phyloP scores from a whole-genome alignment of 1,284 basidiomycete species.

The Naganishia liquefaciens region DNA sequence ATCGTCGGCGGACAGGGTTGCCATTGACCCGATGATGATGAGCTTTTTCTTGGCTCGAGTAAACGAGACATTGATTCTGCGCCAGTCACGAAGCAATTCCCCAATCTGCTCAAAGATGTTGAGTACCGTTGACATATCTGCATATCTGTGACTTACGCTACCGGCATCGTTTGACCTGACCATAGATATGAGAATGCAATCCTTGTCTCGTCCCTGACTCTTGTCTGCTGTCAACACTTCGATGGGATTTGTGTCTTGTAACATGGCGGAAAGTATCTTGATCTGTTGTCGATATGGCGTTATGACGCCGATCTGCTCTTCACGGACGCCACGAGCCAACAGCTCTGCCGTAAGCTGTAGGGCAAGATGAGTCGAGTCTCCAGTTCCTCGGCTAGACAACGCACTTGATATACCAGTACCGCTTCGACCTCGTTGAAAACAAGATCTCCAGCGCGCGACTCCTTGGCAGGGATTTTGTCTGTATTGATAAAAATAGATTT shows the following conservation, averaged over 20 bases:
- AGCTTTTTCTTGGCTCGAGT: conserved; percentile 89
- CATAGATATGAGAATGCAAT: conserved; percentile 88
- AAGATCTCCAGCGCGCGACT: conserved; percentile 80
- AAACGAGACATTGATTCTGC: conserved; percentile 93
- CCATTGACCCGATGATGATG: conserved; percentile 80
- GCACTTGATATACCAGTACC: conserved; percentile 54
- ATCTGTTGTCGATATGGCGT: conserved; percentile 93
- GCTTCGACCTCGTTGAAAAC: conserved; percentile 88
- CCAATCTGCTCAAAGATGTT: conserved; percentile 64
- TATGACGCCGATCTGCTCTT: conserved; percentile 80
- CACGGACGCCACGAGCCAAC: conserved; percentile 64
- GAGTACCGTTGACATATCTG: conserved; percentile 2
- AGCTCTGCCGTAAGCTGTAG: conserved; percentile 67
- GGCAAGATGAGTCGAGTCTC: background rate
- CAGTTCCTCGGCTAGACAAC: conserved; percentile 48
- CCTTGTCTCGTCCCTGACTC: conserved; percentile 95
- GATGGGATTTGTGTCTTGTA: conserved; percentile 61
- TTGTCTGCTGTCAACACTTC: conserved; percentile 94
- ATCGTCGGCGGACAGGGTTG: conserved; percentile 65
- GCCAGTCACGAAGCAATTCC: conserved; percentile 90
- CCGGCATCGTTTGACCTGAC: conserved; percentile 79
- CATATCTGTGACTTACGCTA: conserved; percentile 58
- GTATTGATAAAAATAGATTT: conserved; percentile 94
- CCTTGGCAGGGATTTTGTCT: conserved; percentile 70
- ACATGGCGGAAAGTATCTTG: conserved; percentile 61